Evolutionary conservation across 2,329 filamentous ascomycete species (phyloP).

Genomic region (Raffaelea arxii): DNA sequence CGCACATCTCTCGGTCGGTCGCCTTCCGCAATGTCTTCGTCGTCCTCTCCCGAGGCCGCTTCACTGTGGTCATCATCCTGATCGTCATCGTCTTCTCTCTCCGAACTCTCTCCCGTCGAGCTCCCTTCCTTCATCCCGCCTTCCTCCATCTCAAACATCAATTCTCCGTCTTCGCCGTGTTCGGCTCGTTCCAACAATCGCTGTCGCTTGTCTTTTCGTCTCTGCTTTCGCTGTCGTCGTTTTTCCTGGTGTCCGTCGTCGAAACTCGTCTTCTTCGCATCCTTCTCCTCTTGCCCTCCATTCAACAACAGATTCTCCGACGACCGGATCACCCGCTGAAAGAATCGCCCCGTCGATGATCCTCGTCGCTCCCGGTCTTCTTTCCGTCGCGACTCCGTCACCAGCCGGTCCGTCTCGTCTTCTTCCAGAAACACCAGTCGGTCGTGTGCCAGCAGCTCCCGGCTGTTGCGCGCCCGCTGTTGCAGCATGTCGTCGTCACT

Average conservation of each 20-base stretch:
- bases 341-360: too few relatives aligned
- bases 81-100: constrained; percentile 50
- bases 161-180: constrained; percentile 58
- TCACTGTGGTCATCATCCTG: constrained; percentile 54
- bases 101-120: constrained; percentile 50
- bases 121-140: constrained; percentile 61
- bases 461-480: constrained; percentile 54
- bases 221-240: constrained; percentile 35
- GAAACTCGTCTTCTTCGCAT: too few relatives aligned
- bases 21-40: constrained; percentile 38
- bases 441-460: constrained; percentile 61
- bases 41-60: constrained; percentile 46
- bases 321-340: constrained; percentile 2
- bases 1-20: constrained; percentile 5
- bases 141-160: constrained; percentile 90
- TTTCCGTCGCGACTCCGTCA: constrained; percentile 42
- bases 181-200: constrained; percentile 41
- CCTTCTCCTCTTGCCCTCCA: neutral
- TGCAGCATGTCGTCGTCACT: constrained; percentile 66
- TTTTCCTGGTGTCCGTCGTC: constrained; percentile 27
- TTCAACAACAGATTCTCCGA: neutral
- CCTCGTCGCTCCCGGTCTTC: constrained; percentile 38
- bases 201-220: constrained; percentile 44
- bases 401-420: constrained; percentile 56
- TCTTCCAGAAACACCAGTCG: constrained; percentile 64